Conservation (phyloP, 495 filamentous ascomycete genomes). For the Cudoniella acicularis region DNA sequence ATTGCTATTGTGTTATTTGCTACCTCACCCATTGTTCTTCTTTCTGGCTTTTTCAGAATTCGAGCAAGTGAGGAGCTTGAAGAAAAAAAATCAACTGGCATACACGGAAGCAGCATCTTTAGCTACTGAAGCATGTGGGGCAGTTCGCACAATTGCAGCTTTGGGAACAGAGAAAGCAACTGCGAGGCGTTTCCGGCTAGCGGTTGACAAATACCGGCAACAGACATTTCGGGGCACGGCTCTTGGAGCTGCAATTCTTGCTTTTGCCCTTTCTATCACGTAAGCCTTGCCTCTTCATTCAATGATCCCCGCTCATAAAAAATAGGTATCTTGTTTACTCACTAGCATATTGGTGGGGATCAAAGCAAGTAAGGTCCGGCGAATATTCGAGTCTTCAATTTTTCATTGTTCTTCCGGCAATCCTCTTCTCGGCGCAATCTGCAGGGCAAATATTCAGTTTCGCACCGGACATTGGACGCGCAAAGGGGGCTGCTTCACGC, state of each 20-base stretch:
- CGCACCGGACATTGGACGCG: slow-evolving; percentile 31
- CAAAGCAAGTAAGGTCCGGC: slow-evolving; percentile 51
- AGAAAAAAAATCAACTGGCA: slow-evolving; percentile 51
- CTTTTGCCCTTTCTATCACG: slow-evolving; percentile 37
- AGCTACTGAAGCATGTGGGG: slow-evolving; percentile 52
- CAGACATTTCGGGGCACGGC: slow-evolving; percentile 30
- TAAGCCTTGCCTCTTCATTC: slow-evolving; percentile 40
- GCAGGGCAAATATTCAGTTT: slow-evolving; percentile 64
- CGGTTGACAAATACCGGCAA: slow-evolving; percentile 35
- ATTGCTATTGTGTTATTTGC: slow-evolving; percentile 52
- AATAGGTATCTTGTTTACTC: slow-evolving; percentile 51
- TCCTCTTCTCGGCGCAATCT: slow-evolving; percentile 60
- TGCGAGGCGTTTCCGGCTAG: slow-evolving; percentile 36
- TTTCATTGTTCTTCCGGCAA: slow-evolving; percentile 61
- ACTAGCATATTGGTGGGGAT: slow-evolving; percentile 67
- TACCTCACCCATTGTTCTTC: slow-evolving; percentile 46
- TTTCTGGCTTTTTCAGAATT: slow-evolving; percentile 49
- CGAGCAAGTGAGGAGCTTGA: slow-evolving; percentile 49
- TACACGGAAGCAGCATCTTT: slow-evolving; percentile 53
- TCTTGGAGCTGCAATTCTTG: slow-evolving; percentile 51
- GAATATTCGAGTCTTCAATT: slow-evolving; percentile 57
- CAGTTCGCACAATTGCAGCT: slow-evolving; percentile 56
- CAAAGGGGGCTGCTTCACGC: slow-evolving; percentile 16
- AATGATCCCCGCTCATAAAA: slow-evolving; percentile 21
- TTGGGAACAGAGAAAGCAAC: slow-evolving; percentile 47